Conservation (phyloP, 441 rosid genomes). For the Pelargonium cotyledonis region DNA sequence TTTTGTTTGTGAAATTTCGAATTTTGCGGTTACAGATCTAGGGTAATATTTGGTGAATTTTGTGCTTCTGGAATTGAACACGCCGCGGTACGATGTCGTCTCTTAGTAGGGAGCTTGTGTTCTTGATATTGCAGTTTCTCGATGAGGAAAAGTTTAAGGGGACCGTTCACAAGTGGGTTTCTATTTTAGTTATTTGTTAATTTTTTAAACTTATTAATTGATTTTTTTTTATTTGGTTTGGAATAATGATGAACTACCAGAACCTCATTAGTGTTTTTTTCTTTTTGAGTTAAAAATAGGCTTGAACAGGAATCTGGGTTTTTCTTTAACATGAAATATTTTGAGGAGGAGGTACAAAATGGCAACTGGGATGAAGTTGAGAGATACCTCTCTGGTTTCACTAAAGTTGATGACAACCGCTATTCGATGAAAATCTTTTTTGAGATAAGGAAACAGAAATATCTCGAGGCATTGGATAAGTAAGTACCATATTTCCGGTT, state of each 20-base stretch:
- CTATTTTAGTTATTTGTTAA: too few relatives aligned
- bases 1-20: neutral
- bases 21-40: constrained; percentile 51
- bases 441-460: constrained; percentile 78
- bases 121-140: constrained; percentile 72
- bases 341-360: constrained; percentile 75
- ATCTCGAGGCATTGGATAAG: constrained; percentile 78
- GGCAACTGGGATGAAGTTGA: constrained; percentile 90
- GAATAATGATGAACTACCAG: neutral
- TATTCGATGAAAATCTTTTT: constrained; percentile 89
- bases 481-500: constrained; percentile 19
- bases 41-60: constrained; percentile 27
- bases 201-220: neutral
- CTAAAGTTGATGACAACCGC: constrained; percentile 72
- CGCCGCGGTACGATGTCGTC: too few relatives aligned
- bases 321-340: constrained; percentile 62
- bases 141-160: constrained; percentile 76
- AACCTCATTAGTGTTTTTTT: constrained; percentile 2
- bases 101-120: constrained; percentile 71
- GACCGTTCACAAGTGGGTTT: constrained; percentile 57
- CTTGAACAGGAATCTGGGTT: constrained; percentile 79
- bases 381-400: constrained; percentile 73
- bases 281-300: constrained; percentile 25
- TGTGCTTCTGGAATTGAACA: constrained; percentile 27
- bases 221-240: neutral